Evolutionary conservation across 345 rosid species (phyloP).

Genomic region (Syzygium oleosum): DNA sequence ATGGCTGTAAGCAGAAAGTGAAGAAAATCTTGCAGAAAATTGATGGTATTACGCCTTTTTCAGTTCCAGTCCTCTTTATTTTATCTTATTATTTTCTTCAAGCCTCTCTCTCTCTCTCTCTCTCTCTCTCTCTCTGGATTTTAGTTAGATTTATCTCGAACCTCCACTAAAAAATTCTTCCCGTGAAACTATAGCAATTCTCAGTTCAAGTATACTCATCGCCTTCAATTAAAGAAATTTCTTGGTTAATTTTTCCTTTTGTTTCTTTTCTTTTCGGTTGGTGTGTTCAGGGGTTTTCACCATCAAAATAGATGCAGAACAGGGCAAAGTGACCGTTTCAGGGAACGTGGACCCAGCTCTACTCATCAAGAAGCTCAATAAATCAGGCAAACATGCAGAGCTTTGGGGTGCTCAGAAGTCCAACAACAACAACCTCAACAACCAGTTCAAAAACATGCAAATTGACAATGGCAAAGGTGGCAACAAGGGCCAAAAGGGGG

Average conservation of each 20-base stretch:
- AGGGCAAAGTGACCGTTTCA: conserved; percentile 76
- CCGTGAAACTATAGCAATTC: background rate
- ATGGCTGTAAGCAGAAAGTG: conserved; percentile 88
- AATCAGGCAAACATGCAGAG: conserved; percentile 92
- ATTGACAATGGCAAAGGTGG: conserved; percentile 56
- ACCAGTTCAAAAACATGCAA: conserved; percentile 72
- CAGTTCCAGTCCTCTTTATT: background rate
- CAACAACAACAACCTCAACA: conserved; percentile 38
- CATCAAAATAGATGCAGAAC: conserved; percentile 66
- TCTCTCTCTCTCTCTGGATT: background rate
- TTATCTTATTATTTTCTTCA: background rate
- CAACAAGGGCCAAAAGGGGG: conserved; percentile 37
- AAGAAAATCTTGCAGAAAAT: conserved; percentile 91
- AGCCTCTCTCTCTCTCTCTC: background rate
- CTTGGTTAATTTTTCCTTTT: background rate
- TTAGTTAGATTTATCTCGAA: background rate
- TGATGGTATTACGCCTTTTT: conserved; percentile 41
- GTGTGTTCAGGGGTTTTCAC: conserved; percentile 56
- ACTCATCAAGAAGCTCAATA: conserved; percentile 80
- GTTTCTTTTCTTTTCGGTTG: background rate
- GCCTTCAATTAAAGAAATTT: background rate
- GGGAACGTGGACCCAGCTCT: conserved; percentile 61
- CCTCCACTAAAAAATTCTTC: background rate
- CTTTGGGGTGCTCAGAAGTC: conserved; percentile 62
- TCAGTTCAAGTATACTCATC: background rate